Evolutionary conservation across 2,329 filamentous ascomycete genomes (phyloP), one percentile per base, ranked within the genome.

Genomic region (Penicillium sp.): DNA sequence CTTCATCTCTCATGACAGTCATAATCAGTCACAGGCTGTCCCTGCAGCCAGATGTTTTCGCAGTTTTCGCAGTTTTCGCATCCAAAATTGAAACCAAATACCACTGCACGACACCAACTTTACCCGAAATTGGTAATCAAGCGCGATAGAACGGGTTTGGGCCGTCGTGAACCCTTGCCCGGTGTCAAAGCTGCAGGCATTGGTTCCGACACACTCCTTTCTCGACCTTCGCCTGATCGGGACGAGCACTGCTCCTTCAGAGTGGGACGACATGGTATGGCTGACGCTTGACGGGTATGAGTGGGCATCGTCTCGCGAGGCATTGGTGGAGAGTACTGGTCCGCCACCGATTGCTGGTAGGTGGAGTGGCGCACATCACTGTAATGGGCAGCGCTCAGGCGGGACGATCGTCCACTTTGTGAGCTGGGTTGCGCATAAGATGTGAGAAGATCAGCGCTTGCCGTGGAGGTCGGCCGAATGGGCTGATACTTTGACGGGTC

Each of bases 131-230:
- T 60, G 16, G 62, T 65, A 35, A 65, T 56, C 36, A 65, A 38
- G 31, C 54, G 54, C 16, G 62, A 59, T 16, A 65, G 37, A 7
- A 61, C 57, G 11, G 62, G 62, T 32, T 61, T 65, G 20, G 59
- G 52, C 28, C 47, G 50, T 35, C 52, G 47, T 28, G 50, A 49
- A 6, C 44, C 39, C 20, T 41, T 30, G 8, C 37, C 45, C 30
- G 36, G 38, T 17, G 7, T 27, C 12, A 35, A 23, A 17, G 26
- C 34, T 33, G 36, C 33, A 33, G 28, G 42, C 41, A 46, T 45
- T 26, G 51, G 49, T 30, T 54, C 51, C 9, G 51, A 54, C 8
- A 32, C 14, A 34, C 50, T 52, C 15, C 51, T 41, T 20, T 54
- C 51, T 16, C 51, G 39, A 10, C 39, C 39, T 10, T 51, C 46